Percentiles rank a stretch among this genome's conserved stretches.
Conservation (phyloP, 768 basidiomycete species). For the Auricularia heimuer region DNA sequence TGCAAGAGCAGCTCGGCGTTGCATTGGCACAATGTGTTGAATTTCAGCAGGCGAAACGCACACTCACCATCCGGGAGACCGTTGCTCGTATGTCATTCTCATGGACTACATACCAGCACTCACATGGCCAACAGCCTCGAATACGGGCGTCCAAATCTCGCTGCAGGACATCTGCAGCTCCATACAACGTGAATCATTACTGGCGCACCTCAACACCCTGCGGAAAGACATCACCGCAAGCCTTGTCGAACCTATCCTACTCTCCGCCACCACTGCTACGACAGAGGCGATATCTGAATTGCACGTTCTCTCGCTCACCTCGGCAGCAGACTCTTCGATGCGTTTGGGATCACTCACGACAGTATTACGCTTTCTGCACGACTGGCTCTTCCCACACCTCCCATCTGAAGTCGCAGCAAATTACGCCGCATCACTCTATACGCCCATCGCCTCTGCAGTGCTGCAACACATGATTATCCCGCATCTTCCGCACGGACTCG, state of each 20-base stretch:
- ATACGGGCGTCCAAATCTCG: constrained; percentile 26
- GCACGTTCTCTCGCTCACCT: constrained; percentile 36
- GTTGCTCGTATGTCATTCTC: no score
- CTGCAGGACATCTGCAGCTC: constrained; percentile 50
- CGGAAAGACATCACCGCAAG: constrained; percentile 53
- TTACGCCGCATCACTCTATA: constrained; percentile 51
- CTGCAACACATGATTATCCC: constrained; percentile 60
- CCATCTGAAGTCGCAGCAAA: constrained; percentile 33
- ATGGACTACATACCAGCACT: no score
- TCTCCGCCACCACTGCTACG: constrained; percentile 38
- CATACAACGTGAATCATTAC: constrained; percentile 43
- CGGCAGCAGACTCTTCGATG: constrained; percentile 23
- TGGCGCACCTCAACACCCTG: constrained; percentile 46
- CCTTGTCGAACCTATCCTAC: constrained; percentile 50
- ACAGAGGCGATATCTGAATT: constrained; percentile 38
- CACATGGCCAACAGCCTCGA: constrained; percentile 6
- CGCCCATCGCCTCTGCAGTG: constrained; percentile 48
- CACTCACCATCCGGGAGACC: not conserved
- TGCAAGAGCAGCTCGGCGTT: constrained; percentile 64
- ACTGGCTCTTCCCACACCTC: constrained; percentile 45
- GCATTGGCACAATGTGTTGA: constrained; percentile 53
- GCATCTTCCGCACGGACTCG: constrained; percentile 56
- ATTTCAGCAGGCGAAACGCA: constrained; percentile 30
- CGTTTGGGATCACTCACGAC: constrained; percentile 47
- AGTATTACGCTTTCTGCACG: constrained; percentile 53